phyloP scores from a whole-genome alignment of 2,329 filamentous ascomycete species.

The Epichloe elymi region DNA sequence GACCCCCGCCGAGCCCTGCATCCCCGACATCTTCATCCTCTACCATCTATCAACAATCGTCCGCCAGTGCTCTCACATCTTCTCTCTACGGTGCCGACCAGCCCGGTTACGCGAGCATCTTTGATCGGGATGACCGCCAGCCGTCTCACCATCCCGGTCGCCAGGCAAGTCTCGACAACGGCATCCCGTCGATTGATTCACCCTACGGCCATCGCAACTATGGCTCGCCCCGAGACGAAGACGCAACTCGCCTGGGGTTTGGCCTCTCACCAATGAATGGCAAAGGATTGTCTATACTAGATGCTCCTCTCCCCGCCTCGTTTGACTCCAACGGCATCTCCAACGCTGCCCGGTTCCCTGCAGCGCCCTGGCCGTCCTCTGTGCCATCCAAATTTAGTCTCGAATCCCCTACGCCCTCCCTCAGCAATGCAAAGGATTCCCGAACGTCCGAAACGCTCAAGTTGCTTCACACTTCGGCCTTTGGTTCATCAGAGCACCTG shows the following conservation, averaged over 20 bases:
- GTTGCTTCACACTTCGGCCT: conserved; percentile 52
- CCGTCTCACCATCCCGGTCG: conserved; percentile 27
- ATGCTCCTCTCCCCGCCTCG: conserved; percentile 83
- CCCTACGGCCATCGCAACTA: conserved; percentile 50
- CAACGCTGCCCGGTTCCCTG: conserved; percentile 66
- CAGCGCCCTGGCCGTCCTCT: conserved; percentile 77
- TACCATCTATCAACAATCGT: conserved; percentile 38
- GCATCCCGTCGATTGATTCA: conserved; percentile 45
- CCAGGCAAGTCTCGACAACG: conserved; percentile 41
- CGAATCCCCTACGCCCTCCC: conserved; percentile 69
- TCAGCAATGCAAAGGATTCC: conserved; percentile 47
- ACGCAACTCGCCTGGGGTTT: conserved; percentile 45
- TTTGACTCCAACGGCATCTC: conserved; percentile 96
- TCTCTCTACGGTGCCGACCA: conserved; percentile 33
- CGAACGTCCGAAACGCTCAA: conserved; percentile 52
- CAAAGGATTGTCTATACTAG: conserved; percentile 71
- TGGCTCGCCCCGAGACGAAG: conserved; percentile 70
- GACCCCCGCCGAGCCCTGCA: conserved; percentile 38
- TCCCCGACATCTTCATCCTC: conserved; percentile 27
- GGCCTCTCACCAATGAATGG: conserved; percentile 65
- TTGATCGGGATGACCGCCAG: conserved; percentile 26
- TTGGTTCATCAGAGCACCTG: conserved; percentile 55
- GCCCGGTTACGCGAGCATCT: conserved; percentile 25
- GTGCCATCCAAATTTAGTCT: conserved; percentile 85
- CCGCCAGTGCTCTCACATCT: conserved; percentile 53